Base-by-base conservation (phyloP, 2,329 filamentous ascomycete species). In the Cucurbitaria berberidis region DNA sequence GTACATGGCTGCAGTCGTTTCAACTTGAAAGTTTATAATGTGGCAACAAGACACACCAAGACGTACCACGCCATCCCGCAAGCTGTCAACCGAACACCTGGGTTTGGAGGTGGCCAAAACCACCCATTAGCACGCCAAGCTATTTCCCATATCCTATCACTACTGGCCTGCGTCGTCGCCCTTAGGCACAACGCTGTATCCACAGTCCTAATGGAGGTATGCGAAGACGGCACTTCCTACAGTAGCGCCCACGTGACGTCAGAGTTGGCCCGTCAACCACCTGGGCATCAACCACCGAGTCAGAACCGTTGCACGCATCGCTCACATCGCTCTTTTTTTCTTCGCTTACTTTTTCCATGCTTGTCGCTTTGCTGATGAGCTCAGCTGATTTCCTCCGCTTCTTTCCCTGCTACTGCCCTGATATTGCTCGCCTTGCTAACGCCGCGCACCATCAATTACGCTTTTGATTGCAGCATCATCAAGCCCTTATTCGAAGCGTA, bases 401-500 rank as follows among this genome's bases (percentile, higher is more conserved):
- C 29, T 3, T 30, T 30, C 29, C n/a, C n/a, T n/a, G n/a, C n/a
- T 10, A 21, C 19, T 19, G 19, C 36, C 10, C 24, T 39, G 36
- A 22, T 21, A 39, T 24, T 39, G 21, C 36, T 39, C 21, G 9
- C 9, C 36, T 15, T 15, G 24, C 36, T 3, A 22, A 21, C 13
- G 36, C 19, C 10, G 24, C 36, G 18, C 36, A 3, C 36, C n/a
- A n/a, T 22, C 36, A 39, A 39, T 39, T 22, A 39, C 36, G 36
- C 24, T 21, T 53, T 43, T 53, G 43, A 40, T 36, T 39, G 44
- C 36, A 26, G 45, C 32, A 41, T 18, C 54, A 35, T 39, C 40
- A 30, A 29, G 26, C 24, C 22, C 51, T 45, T 45, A 54, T 54
- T 51, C 27, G 43, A 51, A 47, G 51, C 51, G 41, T 18, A 40